Evolutionary conservation across 2,329 filamentous ascomycete genomes (phyloP), one percentile per base, ranked within the genome.

Genomic region (Pestalotiopsis sp.): DNA sequence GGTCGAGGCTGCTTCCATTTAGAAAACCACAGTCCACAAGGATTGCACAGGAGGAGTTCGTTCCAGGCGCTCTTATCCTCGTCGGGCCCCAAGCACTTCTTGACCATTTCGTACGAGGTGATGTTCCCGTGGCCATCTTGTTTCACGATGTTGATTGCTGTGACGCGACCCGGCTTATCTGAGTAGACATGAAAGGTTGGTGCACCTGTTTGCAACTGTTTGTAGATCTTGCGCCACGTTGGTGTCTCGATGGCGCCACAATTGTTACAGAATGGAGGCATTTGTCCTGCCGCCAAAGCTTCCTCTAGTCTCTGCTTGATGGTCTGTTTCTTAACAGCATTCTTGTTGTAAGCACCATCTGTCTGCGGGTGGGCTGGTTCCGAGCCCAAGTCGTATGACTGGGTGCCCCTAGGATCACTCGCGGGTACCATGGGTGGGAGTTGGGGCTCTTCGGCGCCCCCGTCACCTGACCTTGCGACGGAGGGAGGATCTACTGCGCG

Each of bases 161-260:
- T 92, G 61, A 95, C 88, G 64, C 87, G 87, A 1, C 92, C 91
- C 61, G 92, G 90, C 74, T 91, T 91, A 69, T 92, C 90, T 0
- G 91, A 93, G 66, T 91, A 89, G 69, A 93, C 89, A 61, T 93
- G 86, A 69, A 91, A 88, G 3, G 88, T 86, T 0, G 94, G 93
- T 39, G 86, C 86, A 1, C 93, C 94, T 17, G 88, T 83, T 60
- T 91, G 86, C 7, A 93, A 86, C 75, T 94, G 93, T n/a, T 90
- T 90, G 86, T 92, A 98, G 13, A 96, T 93, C 76, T 95, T 96
- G 70, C 96, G 91, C 96, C 96, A 99, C 0, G 95, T 98, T 0
- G 95, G 93, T 0, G 96, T 99, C 75, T 98, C 93, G 68, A 99
- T 97, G 6, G 94, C 93, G 5, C 96, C 96, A 75, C 96, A 99